Conservation (phyloP, 2,329 filamentous ascomycete species). For the Beauveria sp. region DNA sequence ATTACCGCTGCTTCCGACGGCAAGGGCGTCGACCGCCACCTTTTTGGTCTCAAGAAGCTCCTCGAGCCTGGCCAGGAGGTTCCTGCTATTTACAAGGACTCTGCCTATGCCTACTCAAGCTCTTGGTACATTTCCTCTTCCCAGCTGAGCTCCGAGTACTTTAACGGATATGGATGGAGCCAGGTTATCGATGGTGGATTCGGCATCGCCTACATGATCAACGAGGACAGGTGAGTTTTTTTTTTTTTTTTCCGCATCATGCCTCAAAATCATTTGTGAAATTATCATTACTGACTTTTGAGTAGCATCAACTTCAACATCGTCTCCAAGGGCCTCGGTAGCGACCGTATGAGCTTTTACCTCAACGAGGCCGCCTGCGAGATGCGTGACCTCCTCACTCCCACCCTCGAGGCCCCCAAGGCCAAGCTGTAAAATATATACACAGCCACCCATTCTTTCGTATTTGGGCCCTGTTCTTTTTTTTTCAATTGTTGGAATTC, state of each 20-base stretch:
- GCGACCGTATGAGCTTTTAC: slow-evolving; percentile 91
- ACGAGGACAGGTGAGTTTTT: slow-evolving; percentile 73
- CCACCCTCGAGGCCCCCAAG: slow-evolving; percentile 72
- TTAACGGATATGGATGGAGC: slow-evolving; percentile 98
- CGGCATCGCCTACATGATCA: slow-evolving; percentile 99
- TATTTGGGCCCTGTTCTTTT: neutral
- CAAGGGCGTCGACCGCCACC: slow-evolving; percentile 88
- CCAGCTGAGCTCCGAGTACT: slow-evolving; percentile 92
- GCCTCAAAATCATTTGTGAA: neutral
- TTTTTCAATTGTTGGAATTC: neutral
- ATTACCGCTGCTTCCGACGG: slow-evolving; percentile 84
- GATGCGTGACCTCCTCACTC: slow-evolving; percentile 76
- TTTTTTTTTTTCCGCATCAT: neutral
- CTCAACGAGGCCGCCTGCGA: slow-evolving; percentile 89
- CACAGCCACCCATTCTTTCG: too few relatives aligned
- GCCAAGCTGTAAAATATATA: slow-evolving; percentile 64
- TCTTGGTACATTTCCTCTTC: slow-evolving; percentile 86
- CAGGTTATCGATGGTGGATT: slow-evolving; percentile 95
- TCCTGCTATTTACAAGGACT: slow-evolving; percentile 79
- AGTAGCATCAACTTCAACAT: slow-evolving; percentile 92
- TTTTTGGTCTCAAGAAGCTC: slow-evolving; percentile 95
- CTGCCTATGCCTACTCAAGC: slow-evolving; percentile 72
- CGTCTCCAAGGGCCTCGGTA: slow-evolving; percentile 85
- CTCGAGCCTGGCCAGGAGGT: slow-evolving; percentile 72
- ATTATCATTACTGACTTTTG: neutral